Evolutionary conservation across 129 eudicot genomes (phyloP), one percentile per base, ranked within the genome.

Genomic region (Ambrosia artemisiifolia): DNA sequence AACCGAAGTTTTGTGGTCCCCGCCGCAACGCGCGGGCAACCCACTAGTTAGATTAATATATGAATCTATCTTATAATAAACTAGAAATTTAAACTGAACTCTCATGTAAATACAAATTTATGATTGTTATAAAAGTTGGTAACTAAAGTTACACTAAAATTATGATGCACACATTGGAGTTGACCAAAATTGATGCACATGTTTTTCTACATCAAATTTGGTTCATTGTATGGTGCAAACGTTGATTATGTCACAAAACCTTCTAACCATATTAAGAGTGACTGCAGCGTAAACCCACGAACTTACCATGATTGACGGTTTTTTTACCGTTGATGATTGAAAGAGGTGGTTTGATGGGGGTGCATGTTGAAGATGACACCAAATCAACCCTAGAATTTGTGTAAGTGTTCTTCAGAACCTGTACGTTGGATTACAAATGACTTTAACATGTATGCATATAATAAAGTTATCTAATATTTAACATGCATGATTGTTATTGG

Each of bases 261-360:
- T 13, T 49, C 14, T 49, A 13, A 13, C n/a, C n/a, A 13, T 24
- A 51, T 1, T 16, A 17, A 17, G 59, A 51, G 24, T 51, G 10
- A 16, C 16, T 51, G 28, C 28, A 28, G 6, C 6, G 11, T n/a
- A 11, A 53, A 30, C 2, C 30, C 30, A 42, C 48, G 19, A 49
- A 73, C 92, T 33, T 62, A 87, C 92, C 85, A 20, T 87, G 92
- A 69, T 86, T 91, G 11, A 86, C 14, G 32, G 61, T 86, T 32
- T 79, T 82, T 62, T 83, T 83, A 63, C 83, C 84, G 36, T 73
- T 85, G 73, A 71, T 72, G 3, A 77, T 33, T 18, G 73, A 81
- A 11, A 80, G 53, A 43, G 85, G 68, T 13, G 78, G 79, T 68
- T 78, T 87, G 73, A 74, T 72, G 3, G 86, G 60, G 79, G 71